A percentile compares a stretch with the other conserved stretches of the same genome.
These are phyloP conservation scores for Fusarium subtropicale DNA, from an alignment of 2,329 filamentous ascomycete species.

Conservation along the genomic window DNA sequence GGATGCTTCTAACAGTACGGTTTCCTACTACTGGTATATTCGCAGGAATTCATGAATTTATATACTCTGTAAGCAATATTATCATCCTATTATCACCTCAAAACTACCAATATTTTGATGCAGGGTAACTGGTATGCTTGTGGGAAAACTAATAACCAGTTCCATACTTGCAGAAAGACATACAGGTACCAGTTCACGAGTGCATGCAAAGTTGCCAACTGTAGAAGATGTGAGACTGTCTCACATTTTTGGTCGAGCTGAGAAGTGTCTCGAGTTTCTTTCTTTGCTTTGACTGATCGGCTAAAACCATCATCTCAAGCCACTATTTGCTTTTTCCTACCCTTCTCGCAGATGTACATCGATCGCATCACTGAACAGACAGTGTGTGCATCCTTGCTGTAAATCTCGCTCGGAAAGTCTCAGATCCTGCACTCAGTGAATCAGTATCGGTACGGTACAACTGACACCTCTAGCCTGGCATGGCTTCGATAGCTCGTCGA, in stretches of 20 bases:
- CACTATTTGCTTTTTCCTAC: constrained; percentile 29
- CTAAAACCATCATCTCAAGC: constrained; percentile 4
- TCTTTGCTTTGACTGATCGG: constrained; percentile 15
- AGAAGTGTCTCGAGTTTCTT: constrained; percentile 29
- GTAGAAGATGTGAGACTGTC: constrained; percentile 9
- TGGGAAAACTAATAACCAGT: background rate
- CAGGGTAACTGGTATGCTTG: constrained; percentile 7
- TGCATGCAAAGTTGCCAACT: constrained; percentile 12
- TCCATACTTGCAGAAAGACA: constrained; percentile 15
- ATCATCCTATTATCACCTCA: background rate
- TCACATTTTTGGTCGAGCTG: constrained; percentile 18
- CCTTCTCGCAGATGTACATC: background rate
- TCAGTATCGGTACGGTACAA: constrained; percentile 19
- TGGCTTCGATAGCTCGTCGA: constrained; percentile 5
- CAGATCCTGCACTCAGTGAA: constrained; percentile 43
- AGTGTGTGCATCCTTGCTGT: constrained; percentile 15
- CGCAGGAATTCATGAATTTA: background rate
- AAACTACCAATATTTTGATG: background rate
- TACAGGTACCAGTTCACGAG: background rate
- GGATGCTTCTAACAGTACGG: too few relatives aligned
- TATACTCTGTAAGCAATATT: background rate
- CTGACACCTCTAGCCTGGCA: constrained; percentile 19
- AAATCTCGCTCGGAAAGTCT: constrained; percentile 34
- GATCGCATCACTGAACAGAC: constrained; percentile 1
- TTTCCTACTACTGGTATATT: too few relatives aligned